Percentiles rank a stretch among this genome's conserved stretches.
phyloP scores from a whole-genome alignment of 1,284 basidiomycete genomes.

The Malassezia arunalokei region DNA sequence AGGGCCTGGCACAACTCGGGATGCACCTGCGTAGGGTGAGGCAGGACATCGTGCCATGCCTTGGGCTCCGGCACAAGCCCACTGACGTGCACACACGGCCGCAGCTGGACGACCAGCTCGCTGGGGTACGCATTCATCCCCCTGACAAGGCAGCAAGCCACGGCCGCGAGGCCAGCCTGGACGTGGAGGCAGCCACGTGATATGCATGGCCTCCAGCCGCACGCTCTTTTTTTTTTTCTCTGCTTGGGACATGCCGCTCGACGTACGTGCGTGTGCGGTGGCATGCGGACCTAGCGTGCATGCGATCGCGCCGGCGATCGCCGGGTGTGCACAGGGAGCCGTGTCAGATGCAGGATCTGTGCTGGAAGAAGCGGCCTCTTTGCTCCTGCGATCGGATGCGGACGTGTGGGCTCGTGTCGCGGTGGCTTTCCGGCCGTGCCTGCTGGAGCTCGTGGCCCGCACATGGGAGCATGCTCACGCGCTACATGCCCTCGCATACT shows the following conservation, averaged over 20 bases:
- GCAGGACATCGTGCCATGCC: neutral
- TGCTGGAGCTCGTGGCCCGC: slow-evolving; percentile 32
- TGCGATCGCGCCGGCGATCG: neutral
- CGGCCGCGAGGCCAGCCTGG: too few species aligned
- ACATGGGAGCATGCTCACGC: slow-evolving; percentile 1
- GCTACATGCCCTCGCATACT: slow-evolving; percentile 22
- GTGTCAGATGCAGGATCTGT: neutral
- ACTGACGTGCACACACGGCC: slow-evolving; percentile 16
- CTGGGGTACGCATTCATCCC: slow-evolving; percentile 19
- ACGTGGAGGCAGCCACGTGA: too few species aligned
- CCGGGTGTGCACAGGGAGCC: neutral
- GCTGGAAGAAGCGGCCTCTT: slow-evolving; percentile 6
- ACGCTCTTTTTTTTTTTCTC: neutral
- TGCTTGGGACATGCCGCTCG: neutral
- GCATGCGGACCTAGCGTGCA: neutral
- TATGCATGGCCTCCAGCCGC: neutral
- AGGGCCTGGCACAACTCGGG: slow-evolving; percentile 3
- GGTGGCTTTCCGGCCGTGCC: slow-evolving; percentile 35
- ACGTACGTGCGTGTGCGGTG: slow-evolving; percentile 9
- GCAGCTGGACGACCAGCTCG: slow-evolving; percentile 19
- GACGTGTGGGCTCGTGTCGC: slow-evolving; percentile 24
- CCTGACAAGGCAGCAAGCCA: too few species aligned
- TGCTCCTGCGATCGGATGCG: slow-evolving; percentile 28
- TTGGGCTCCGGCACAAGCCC: slow-evolving; percentile 8
- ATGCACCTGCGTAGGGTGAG: neutral